These are phyloP conservation scores for Trichoderma sp. DNA, from an alignment of 2,329 filamentous ascomycete genomes.

Conservation along the genomic window DNA sequence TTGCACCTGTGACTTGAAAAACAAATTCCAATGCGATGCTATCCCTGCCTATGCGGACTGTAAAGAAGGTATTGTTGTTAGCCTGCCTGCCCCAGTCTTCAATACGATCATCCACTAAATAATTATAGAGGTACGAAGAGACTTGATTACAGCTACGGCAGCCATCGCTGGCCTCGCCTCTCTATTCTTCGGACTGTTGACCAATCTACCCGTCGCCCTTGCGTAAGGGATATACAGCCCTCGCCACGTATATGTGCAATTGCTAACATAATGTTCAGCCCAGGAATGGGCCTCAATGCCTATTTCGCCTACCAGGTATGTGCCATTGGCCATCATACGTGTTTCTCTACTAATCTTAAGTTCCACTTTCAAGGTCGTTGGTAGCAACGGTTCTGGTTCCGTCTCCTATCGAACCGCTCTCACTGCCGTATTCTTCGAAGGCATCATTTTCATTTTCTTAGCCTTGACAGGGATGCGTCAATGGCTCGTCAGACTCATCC, in stretches of 20 bases:
- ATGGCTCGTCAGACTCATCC: constrained; percentile 70
- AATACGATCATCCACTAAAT: constrained; percentile 17
- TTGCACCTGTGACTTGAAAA: constrained; percentile 63
- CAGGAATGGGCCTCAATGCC: constrained; percentile 69
- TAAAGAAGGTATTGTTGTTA: constrained; percentile 48
- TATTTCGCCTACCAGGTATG: constrained; percentile 65
- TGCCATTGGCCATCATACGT: background rate
- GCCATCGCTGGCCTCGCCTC: constrained; percentile 75
- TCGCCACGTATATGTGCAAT: too few relatives aligned
- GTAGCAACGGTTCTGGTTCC: constrained; percentile 59
- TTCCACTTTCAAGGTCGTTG: constrained; percentile 52
- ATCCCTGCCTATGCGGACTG: constrained; percentile 51
- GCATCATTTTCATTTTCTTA: constrained; percentile 66
- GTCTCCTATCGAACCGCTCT: constrained; percentile 64
- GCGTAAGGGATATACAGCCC: constrained; percentile 37
- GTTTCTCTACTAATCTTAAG: background rate
- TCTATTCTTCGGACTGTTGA: constrained; percentile 77
- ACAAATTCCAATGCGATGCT: constrained; percentile 53
- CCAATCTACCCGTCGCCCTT: constrained; percentile 68
- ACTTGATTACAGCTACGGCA: constrained; percentile 83
- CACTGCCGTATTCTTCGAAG: constrained; percentile 67
- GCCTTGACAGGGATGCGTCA: constrained; percentile 71
- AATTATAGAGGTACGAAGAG: constrained; percentile 64
- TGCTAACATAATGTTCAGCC: constrained; percentile 45
- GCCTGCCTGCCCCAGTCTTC: background rate